Conservation (phyloP, 371 early-diverging fungal species). For the Choanephora cucurbitarum region DNA sequence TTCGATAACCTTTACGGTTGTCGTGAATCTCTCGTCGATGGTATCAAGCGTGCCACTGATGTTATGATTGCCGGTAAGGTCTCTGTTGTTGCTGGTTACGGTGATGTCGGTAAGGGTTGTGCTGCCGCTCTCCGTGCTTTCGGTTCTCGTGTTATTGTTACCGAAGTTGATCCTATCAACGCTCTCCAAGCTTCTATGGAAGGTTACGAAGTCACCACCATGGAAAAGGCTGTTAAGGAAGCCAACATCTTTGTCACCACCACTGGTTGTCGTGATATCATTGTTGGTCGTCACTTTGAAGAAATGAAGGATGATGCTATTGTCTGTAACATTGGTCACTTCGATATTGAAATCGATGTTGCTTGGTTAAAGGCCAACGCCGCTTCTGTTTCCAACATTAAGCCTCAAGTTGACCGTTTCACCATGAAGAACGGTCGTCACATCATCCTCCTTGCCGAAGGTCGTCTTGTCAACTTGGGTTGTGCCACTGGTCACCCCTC, state of each 20-base stretch:
- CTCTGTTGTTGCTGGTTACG: slow-evolving; percentile 98
- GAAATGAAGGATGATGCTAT: slow-evolving; percentile 98
- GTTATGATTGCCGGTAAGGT: slow-evolving; percentile 99
- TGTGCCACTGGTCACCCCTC: slow-evolving; percentile 99
- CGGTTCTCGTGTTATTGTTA: slow-evolving; percentile 98
- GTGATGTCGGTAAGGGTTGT: slow-evolving; percentile 99
- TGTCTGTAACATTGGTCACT: slow-evolving; percentile 99
- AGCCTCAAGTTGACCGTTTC: slow-evolving; percentile 99
- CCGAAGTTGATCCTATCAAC: slow-evolving; percentile 99
- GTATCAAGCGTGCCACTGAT: slow-evolving; percentile 99
- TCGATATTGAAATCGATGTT: slow-evolving; percentile 99
- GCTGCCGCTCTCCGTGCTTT: slow-evolving; percentile 98
- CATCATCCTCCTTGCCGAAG: slow-evolving; percentile 97
- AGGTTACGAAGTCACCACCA: slow-evolving; percentile 98
- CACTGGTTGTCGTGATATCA: slow-evolving; percentile 99
- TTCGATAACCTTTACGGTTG: slow-evolving; percentile 99
- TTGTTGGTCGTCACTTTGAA: slow-evolving; percentile 89
- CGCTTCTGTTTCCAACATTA: slow-evolving; percentile 87
- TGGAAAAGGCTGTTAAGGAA: slow-evolving; percentile 92
- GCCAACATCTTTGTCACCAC: slow-evolving; percentile 98
- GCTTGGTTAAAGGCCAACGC: slow-evolving; percentile 99
- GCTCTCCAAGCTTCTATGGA: slow-evolving; percentile 99
- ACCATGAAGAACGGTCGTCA: slow-evolving; percentile 90
- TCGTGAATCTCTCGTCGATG: slow-evolving; percentile 99
- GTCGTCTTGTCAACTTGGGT: slow-evolving; percentile 98